Evolutionary conservation across 805 yeast species (phyloP).

Genomic region (Candida maesae): DNA sequence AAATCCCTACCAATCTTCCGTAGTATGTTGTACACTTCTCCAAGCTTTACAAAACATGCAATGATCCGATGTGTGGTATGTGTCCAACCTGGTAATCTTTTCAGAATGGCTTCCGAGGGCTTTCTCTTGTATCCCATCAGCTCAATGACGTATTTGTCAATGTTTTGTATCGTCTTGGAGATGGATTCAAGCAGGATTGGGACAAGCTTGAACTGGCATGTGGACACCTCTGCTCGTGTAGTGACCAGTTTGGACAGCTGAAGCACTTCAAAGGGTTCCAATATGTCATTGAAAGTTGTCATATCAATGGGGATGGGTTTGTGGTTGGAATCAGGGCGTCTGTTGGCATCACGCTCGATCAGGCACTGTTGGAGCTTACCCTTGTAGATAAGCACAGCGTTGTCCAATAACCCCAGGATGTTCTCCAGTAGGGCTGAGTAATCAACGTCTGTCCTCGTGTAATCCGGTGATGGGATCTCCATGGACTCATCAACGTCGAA

Average conservation of each 20-base stretch:
- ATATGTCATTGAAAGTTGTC: conserved; percentile 29
- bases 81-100: conserved; percentile 34
- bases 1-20: conserved; percentile 40
- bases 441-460: conserved; percentile 6
- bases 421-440: conserved; percentile 8
- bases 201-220: conserved; percentile 28
- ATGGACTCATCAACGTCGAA: conserved; percentile 24
- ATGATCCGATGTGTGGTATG: conserved; percentile 45
- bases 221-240: conserved; percentile 24
- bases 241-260: conserved; percentile 31
- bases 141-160: conserved; percentile 24
- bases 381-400: conserved; percentile 28
- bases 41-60: conserved; percentile 33
- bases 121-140: conserved; percentile 25
- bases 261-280: conserved; percentile 32
- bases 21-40: conserved; percentile 39
- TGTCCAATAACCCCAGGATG: conserved; percentile 23
- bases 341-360: conserved; percentile 29
- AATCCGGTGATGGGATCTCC: conserved; percentile 7
- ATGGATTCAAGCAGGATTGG: conserved; percentile 26
- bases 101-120: conserved; percentile 21
- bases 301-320: conserved; percentile 28
- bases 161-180: conserved; percentile 21
- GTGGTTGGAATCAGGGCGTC: conserved; percentile 30
- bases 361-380: conserved; percentile 28